Base-by-base conservation (phyloP, 1,284 basidiomycete genomes). In the Malassezia sp. region DNA sequence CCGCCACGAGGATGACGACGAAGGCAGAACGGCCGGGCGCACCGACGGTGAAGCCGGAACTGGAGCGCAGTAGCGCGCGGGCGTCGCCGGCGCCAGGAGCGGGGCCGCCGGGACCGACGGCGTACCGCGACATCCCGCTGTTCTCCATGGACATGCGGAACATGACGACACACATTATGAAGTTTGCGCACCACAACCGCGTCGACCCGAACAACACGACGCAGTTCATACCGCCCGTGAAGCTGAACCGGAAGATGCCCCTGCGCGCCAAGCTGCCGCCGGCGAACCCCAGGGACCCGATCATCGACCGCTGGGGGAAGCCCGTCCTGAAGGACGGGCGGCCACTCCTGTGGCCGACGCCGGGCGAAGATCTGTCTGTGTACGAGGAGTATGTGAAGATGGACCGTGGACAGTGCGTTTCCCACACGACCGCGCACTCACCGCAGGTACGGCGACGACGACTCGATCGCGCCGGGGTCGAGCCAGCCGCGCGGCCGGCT, bases 221-320 rank as follows among this genome's bases (percentile, higher is more conserved):
- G 6, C 61, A 64, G 32, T 69, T 69, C 42, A 47, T 60, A 8
- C 56, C 55, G 4, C 67, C 67, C 17, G 55, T 69, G 53, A 67
- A 66, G 53, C 57, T 69, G 32, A 69, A 69, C 34, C 52, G 67
- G 32, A 69, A 69, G 55, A 60, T 55, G 42, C 61, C 63, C 10
- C 60, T 65, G n/a, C 53, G 61, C n/a, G 54, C 52, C 44, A 69
- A 67, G 45, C 38, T 58, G 41, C 54, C 57, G 15, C 46, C 52
- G 4, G 59, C 67, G 11, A 52, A 60, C 33, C 54, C 62, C 12
- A 65, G 67, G 0, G 64, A 67, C 33, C 41, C 53, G 8, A 57
- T 69, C 29, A 45, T 60, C 0, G 64, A 67, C 49, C 53, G 50
- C 26, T 62, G 56, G 45, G 63, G 63, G 14, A 47, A 56, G 24